Evolutionary conservation across 164 flowering plant species (phyloP).

Genomic region (Pachysandra terminalis): DNA sequence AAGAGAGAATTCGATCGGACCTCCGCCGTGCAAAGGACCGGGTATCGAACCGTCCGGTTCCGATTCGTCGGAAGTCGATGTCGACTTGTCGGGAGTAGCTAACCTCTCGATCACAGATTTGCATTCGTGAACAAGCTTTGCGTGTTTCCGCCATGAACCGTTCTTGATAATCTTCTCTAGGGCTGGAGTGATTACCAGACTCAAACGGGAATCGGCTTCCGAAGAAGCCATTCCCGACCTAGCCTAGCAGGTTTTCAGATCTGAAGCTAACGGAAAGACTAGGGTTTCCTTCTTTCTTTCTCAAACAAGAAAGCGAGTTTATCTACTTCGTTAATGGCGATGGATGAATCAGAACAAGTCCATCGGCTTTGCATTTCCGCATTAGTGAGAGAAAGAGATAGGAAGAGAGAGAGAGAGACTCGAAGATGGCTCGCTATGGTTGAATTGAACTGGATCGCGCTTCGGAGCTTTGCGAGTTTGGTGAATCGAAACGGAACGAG

Average conservation of each 20-base stretch:
- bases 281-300: slow-evolving; percentile 11
- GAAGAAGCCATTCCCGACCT: slow-evolving; percentile 88
- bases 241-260: slow-evolving; percentile 23
- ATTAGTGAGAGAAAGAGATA: no score
- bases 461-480: no score
- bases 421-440: background rate
- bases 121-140: background rate
- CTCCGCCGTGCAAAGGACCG: slow-evolving; percentile 8
- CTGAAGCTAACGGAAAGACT: slow-evolving; percentile 12
- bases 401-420: background rate
- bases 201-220: slow-evolving; percentile 97
- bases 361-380: background rate
- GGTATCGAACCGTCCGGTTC: slow-evolving; percentile 9
- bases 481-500: background rate
- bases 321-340: background rate
- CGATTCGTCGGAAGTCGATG: background rate
- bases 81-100: background rate
- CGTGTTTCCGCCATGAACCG: background rate
- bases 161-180: background rate
- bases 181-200: slow-evolving; percentile 30
- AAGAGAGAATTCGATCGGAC: slow-evolving; percentile 57
- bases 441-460: background rate
- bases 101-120: background rate
- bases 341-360: background rate
- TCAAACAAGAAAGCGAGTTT: background rate